Evolutionary conservation across 495 filamentous ascomycete species (phyloP).

Genomic region (Penicillium herquei): DNA sequence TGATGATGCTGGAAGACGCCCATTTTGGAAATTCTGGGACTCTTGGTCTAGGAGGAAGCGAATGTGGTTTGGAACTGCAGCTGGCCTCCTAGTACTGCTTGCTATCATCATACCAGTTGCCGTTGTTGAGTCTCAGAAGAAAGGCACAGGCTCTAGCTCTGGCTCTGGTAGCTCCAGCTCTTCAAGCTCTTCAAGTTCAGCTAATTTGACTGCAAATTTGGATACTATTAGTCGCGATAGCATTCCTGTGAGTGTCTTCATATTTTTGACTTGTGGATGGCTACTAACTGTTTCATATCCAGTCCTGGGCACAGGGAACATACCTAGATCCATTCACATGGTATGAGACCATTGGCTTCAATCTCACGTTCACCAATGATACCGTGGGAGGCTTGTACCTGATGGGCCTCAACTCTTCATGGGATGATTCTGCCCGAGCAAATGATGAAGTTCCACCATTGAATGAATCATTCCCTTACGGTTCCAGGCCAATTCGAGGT

Average conservation of each 20-base stretch:
- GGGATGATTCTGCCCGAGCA: conserved; percentile 77
- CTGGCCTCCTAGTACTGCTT: conserved; percentile 57
- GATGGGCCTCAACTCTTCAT: conserved; percentile 85
- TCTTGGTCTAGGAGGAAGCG: conserved; percentile 34
- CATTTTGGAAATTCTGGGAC: conserved; percentile 35
- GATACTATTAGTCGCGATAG: conserved; percentile 54
- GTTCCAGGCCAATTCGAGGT: conserved; percentile 74
- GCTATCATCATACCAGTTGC: conserved; percentile 74
- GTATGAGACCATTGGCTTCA: conserved; percentile 90
- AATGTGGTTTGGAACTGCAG: conserved; percentile 35
- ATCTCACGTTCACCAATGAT: conserved; percentile 85
- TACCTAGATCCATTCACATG: conserved; percentile 89
- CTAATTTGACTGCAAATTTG: conserved; percentile 39
- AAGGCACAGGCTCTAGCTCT: conserved; percentile 28
- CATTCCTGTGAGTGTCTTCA: conserved; percentile 54
- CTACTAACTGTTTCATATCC: background rate
- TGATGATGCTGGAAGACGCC: conserved; percentile 16
- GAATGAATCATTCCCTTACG: conserved; percentile 68
- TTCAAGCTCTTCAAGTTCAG: conserved; percentile 41
- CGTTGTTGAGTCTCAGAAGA: conserved; percentile 68
- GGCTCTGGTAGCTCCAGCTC: conserved; percentile 33
- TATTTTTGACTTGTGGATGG: background rate
- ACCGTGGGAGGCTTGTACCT: conserved; percentile 81
- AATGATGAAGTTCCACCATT: conserved; percentile 80
- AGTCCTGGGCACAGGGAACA: conserved; percentile 63